A percentile compares a stretch with the other conserved stretches of the same genome.
Conservation (phyloP, 73 alveolate genomes). For the Symbiodinium natans region DNA sequence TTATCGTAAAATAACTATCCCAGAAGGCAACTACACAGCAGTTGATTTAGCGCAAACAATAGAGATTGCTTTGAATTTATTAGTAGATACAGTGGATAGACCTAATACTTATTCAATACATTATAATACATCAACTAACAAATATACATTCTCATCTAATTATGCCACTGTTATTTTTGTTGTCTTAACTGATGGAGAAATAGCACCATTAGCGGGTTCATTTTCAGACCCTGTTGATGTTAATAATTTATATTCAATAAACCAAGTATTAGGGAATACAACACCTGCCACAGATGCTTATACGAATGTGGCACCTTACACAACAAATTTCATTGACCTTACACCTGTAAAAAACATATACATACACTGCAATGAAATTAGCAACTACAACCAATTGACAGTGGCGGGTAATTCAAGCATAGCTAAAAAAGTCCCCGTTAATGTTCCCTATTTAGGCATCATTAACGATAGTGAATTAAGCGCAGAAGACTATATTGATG, state of each 20-base stretch:
- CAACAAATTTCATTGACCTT: neutral
- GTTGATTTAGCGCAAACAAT: too few species aligned
- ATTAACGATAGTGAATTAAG: too few species aligned
- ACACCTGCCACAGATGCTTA: neutral
- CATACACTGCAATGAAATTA: too few species aligned
- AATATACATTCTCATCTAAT: too few species aligned
- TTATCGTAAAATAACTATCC: too few species aligned
- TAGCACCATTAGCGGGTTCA: neutral
- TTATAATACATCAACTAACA: neutral
- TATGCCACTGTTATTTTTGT: neutral
- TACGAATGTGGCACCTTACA: neutral
- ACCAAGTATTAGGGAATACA: neutral
- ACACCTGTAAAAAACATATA: neutral
- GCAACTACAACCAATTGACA: too few species aligned
- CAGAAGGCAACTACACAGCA: neutral
- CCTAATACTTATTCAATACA: neutral
- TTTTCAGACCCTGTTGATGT: neutral
- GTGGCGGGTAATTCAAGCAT: too few species aligned
- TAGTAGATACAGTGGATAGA: neutral
- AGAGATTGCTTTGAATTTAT: too few species aligned
- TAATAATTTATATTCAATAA: neutral
- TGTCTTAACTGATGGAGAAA: neutral
- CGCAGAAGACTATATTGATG: neutral
- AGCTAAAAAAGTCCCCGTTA: too few species aligned
- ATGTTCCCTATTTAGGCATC: too few species aligned